phyloP scores from a whole-genome alignment of 768 basidiomycete species.

The Tricholomella constricta region DNA sequence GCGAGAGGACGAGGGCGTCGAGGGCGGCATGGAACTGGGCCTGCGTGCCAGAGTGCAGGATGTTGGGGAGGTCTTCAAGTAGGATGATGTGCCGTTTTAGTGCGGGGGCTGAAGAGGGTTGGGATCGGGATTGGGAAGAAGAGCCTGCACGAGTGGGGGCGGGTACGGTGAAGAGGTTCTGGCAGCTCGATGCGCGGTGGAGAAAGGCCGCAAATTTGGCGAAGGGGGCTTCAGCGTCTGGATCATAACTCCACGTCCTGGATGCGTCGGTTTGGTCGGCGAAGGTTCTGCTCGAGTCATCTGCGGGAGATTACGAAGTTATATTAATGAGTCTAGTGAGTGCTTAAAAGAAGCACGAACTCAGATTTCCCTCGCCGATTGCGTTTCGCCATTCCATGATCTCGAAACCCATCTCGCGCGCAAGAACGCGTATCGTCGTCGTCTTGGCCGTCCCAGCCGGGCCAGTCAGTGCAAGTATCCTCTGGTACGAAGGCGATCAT shows the following conservation, averaged over 20 bases:
- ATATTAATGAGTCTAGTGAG: neutral
- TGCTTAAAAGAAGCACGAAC: conserved; percentile 7
- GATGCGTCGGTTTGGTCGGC: neutral
- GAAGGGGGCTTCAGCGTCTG: conserved; percentile 49
- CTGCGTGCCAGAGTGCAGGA: conserved; percentile 72
- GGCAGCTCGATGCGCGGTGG: conserved; percentile 63
- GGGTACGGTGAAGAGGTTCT: conserved; percentile 45
- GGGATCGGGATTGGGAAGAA: conserved; percentile 11
- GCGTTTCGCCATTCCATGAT: conserved; percentile 86
- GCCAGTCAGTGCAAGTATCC: conserved; percentile 84
- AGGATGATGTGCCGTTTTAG: conserved; percentile 65
- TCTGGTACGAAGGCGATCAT: conserved; percentile 39
- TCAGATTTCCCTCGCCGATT: conserved; percentile 49
- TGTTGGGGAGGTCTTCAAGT: conserved; percentile 90
- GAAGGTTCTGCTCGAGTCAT: neutral
- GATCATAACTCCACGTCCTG: conserved; percentile 15
- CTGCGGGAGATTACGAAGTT: neutral
- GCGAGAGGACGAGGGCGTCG: conserved; percentile 49
- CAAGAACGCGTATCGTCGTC: conserved; percentile 74
- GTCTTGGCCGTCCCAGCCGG: conserved; percentile 93
- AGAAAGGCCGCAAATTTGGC: conserved; percentile 80
- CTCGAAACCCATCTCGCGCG: conserved; percentile 74
- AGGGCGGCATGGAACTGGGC: conserved; percentile 73
- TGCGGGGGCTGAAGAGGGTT: conserved; percentile 7
- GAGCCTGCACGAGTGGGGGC: conserved; percentile 7